Evolutionary conservation across 768 basidiomycete genomes (phyloP), one percentile per base, ranked within the genome.

Genomic region (Clavaria fumosa): DNA sequence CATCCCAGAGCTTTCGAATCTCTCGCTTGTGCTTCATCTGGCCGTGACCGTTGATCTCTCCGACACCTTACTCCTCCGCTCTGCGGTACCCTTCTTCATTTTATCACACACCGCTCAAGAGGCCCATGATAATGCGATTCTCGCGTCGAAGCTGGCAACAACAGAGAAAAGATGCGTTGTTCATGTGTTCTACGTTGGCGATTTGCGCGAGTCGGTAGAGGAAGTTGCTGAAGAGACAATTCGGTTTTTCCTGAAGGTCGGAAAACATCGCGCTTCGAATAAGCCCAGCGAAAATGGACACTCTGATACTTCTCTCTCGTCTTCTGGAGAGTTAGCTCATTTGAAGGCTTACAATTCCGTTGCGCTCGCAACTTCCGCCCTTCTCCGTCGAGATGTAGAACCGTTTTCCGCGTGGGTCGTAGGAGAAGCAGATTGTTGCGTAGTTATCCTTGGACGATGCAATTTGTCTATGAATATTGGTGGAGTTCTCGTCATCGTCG

Each of bases 51-150:
- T 70, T 41, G 77, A 84, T 52, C 68, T 89, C 31, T 72, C 82
- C 23, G 75, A 81, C 45, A 73, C 75, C 27, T 67, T 91, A 28
- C 61, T 78, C 9, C 75, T 93, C 40, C 76, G 78, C 27, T 72
- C 79, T n/a, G 67, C 75, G 14, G 71, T 85, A 4, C 82, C 83
- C 20, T 84, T 77, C 58, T 78, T 89, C 52, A 48, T 97, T 35
- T 65, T 91, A 49, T 91, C 88, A 4, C 66, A 71, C 23, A 73
- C 70, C 1, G 54, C 73, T 3, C 81, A 88, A 52, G 70, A 89
- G 50, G 85, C 89, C 3, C 82, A 93, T 48, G 85, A 91, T 51
- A 78, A 96, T 55, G 82, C 88, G 17, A 60, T 96, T 23, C 69
- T 97, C 12, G 86, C 88, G 10, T 76, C 84, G 35, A 72, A 78